phyloP scores from a whole-genome alignment of 495 filamentous ascomycete genomes.

The Zalerion maritima region DNA sequence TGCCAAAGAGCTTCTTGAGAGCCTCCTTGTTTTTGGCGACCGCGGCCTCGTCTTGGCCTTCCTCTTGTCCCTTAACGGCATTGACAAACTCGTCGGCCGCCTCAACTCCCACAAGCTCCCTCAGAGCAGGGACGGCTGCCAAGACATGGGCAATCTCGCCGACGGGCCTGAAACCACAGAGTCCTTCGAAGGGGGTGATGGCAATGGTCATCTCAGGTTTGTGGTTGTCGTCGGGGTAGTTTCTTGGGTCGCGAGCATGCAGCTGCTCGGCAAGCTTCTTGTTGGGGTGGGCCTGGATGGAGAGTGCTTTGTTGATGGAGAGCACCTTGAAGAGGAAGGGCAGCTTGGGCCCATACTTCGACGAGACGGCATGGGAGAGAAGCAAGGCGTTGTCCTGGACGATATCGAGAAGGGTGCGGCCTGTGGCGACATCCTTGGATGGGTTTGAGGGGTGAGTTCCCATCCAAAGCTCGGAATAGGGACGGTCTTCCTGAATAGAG shows the following conservation, averaged over 20 bases:
- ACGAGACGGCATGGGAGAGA: constrained; percentile 52
- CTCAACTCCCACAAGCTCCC: constrained; percentile 58
- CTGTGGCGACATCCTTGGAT: constrained; percentile 72
- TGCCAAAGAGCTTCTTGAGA: constrained; percentile 55
- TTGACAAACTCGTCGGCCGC: constrained; percentile 52
- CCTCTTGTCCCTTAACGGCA: constrained; percentile 48
- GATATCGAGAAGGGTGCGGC: constrained; percentile 77
- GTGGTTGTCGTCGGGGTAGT: constrained; percentile 99
- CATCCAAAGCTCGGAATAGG: constrained; percentile 98
- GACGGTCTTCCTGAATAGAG: constrained; percentile 62
- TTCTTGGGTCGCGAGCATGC: constrained; percentile 72
- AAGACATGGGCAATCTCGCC: constrained; percentile 80
- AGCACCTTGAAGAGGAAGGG: constrained; percentile 98
- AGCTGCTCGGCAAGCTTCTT: constrained; percentile 90
- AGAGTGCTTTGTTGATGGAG: constrained; percentile 82
- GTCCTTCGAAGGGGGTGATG: constrained; percentile 85
- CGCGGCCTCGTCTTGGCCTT: constrained; percentile 33
- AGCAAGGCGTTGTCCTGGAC: constrained; percentile 79
- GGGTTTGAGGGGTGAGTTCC: constrained; percentile 93
- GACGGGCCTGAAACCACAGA: constrained; percentile 88
- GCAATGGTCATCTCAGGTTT: constrained; percentile 99
- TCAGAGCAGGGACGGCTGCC: constrained; percentile 52
- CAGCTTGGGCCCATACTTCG: constrained; percentile 62
- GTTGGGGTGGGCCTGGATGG: constrained; percentile 95
- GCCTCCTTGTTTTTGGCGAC: constrained; percentile 61